Evolutionary conservation across 2,329 filamentous ascomycete species (phyloP).

Genomic region (Verticillium nonalfalfae): DNA sequence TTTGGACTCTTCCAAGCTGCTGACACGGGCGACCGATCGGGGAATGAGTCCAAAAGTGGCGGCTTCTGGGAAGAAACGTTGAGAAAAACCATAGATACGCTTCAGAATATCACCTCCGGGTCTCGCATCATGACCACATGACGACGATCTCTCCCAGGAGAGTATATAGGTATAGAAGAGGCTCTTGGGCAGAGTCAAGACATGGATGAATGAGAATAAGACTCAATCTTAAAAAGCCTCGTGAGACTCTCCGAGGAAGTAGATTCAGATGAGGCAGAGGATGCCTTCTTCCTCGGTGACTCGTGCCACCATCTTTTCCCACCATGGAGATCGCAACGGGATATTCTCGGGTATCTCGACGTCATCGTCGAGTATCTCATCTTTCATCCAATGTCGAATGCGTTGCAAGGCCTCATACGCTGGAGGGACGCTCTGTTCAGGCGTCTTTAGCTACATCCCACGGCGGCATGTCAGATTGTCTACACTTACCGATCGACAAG

Average conservation of each 20-base stretch:
- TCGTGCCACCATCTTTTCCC: slow-evolving; percentile 29
- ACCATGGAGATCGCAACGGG: slow-evolving; percentile 26
- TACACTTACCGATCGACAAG: slow-evolving; percentile 27
- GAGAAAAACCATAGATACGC: no score
- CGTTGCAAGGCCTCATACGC: slow-evolving; percentile 23
- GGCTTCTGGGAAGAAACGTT: no score
- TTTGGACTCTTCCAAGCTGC: not conserved
- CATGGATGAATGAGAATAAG: no score
- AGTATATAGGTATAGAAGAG: no score
- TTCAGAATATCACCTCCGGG: no score
- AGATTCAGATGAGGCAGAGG: slow-evolving; percentile 28
- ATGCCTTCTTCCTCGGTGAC: slow-evolving; percentile 25
- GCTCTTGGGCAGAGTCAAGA: no score
- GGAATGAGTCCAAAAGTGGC: not conserved
- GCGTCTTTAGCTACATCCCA: slow-evolving; percentile 5
- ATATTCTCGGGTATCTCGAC: slow-evolving; percentile 15
- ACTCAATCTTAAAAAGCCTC: no score
- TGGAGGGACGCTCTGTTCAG: slow-evolving; percentile 30
- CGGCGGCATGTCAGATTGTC: not conserved
- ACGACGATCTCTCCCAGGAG: no score
- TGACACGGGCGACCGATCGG: not conserved
- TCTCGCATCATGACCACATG: no score
- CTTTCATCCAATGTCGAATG: slow-evolving; percentile 28
- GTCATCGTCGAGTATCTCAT: slow-evolving; percentile 10
- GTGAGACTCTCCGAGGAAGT: no score